A percentile compares a stretch with the other conserved stretches of the same genome.
Evolutionary conservation across 192 early-diverging fungal genomes (phyloP).

Genomic region (Powellomyces hirtus): DNA sequence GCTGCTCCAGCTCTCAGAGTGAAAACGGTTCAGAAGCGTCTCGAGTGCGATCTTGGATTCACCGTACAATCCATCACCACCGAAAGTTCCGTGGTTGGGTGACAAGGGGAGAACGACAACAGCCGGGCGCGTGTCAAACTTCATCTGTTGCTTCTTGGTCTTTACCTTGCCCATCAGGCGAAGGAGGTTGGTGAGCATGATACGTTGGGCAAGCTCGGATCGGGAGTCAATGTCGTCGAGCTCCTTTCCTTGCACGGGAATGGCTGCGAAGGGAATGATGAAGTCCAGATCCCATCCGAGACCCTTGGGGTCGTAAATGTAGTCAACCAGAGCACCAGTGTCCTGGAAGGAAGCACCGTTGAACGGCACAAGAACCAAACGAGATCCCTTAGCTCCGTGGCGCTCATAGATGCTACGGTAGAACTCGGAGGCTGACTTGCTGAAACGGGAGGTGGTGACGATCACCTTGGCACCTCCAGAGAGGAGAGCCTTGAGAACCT

Average conservation of each 20-base stretch:
- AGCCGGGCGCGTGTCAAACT: slow-evolving; percentile 82
- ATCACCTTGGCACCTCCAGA: slow-evolving; percentile 85
- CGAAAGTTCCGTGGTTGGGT: slow-evolving; percentile 96
- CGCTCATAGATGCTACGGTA: slow-evolving; percentile 86
- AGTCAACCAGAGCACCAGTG: slow-evolving; percentile 74
- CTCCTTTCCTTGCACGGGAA: slow-evolving; percentile 84
- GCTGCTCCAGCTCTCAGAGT: slow-evolving; percentile 82
- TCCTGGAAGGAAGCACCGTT: slow-evolving; percentile 90
- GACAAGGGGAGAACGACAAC: slow-evolving; percentile 87
- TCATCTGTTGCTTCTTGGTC: slow-evolving; percentile 70
- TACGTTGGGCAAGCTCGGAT: slow-evolving; percentile 89
- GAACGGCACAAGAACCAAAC: slow-evolving; percentile 88
- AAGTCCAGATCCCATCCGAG: slow-evolving; percentile 93
- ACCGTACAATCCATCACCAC: slow-evolving; percentile 84
- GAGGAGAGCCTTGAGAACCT: slow-evolving; percentile 78
- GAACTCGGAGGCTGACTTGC: slow-evolving; percentile 71
- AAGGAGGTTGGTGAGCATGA: slow-evolving; percentile 91
- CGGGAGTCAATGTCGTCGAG: slow-evolving; percentile 78
- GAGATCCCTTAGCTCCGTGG: slow-evolving; percentile 83
- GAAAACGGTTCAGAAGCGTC: slow-evolving; percentile 87
- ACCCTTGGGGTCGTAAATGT: slow-evolving; percentile 80
- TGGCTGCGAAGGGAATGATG: slow-evolving; percentile 93
- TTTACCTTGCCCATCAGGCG: slow-evolving; percentile 85
- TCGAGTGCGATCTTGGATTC: slow-evolving; percentile 95
- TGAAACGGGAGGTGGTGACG: slow-evolving; percentile 91